These are phyloP conservation scores for Pulveroboletus sp. DNA, from an alignment of 768 basidiomycete species.

Conservation along the genomic window DNA sequence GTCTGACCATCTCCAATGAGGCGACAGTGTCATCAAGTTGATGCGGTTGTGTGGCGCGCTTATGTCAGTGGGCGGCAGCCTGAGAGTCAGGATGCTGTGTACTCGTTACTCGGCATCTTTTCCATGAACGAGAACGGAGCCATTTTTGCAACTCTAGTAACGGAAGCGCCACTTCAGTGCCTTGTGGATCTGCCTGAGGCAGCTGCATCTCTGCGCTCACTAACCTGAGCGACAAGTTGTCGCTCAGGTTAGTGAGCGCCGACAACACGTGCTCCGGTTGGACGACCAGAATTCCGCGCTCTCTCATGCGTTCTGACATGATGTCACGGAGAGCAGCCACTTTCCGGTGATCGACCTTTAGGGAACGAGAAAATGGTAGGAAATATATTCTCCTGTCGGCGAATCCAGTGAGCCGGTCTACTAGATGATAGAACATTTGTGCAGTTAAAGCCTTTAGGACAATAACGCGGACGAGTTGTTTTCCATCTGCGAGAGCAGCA, in stretches of 20 bases:
- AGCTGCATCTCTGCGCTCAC: conserved; percentile 27
- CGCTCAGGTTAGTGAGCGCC: no score
- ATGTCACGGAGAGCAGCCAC: conserved; percentile 1
- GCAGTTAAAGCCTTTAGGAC: conserved; percentile 6
- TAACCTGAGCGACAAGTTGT: conserved; percentile 45
- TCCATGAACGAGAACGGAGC: conserved; percentile 14
- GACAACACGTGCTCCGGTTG: conserved; percentile 58
- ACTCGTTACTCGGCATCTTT: no score
- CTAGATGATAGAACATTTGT: conserved; percentile 47
- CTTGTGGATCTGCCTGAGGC: conserved; percentile 9
- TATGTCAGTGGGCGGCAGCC: no score
- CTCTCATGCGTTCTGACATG: conserved; percentile 29
- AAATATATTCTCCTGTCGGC: conserved; percentile 44
- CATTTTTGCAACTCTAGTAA: conserved; percentile 19
- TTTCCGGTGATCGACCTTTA: conserved; percentile 23
- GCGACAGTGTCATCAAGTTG: no score
- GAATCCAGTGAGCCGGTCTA: conserved; percentile 40
- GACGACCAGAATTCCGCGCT: conserved; percentile 36
- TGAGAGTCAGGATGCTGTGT: no score
- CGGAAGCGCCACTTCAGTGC: conserved; percentile 7
- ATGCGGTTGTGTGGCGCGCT: no score
- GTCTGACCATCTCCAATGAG: no score
- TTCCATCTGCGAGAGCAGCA: conserved; percentile 39
- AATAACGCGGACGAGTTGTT: conserved; percentile 42
- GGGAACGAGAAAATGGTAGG: conserved; percentile 44